Evolutionary conservation across 2,329 filamentous ascomycete genomes (phyloP).

Genomic region (Fusarium continuum): DNA sequence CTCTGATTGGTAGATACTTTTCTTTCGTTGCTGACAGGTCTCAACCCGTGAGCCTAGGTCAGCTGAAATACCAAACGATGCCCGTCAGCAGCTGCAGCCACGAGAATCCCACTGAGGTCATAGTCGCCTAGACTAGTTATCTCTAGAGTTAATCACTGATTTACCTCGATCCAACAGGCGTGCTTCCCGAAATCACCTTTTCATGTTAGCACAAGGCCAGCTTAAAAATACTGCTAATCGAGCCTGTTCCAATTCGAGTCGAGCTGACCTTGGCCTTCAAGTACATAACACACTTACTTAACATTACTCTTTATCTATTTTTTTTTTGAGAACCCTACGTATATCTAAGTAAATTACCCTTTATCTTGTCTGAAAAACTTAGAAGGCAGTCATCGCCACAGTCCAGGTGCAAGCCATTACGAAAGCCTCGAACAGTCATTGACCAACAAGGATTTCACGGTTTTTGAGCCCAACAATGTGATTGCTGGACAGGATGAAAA

Average conservation of each 20-base stretch:
- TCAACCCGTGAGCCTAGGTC: background rate
- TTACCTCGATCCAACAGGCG: no score
- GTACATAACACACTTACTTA: no score
- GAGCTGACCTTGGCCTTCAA: no score
- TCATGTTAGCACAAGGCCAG: no score
- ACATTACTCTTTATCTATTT: no score
- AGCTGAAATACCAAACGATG: background rate
- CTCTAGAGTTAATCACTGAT: no score
- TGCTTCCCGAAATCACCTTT: no score
- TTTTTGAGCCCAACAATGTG: background rate
- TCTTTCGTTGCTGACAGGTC: background rate
- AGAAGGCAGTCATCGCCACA: slow-evolving; percentile 6
- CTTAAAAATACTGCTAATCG: no score
- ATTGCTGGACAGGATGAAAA: background rate
- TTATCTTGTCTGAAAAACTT: background rate
- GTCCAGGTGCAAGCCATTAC: slow-evolving; percentile 11
- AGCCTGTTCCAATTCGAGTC: no score
- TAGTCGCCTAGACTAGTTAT: no score
- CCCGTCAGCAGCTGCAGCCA: background rate
- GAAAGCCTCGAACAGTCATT: background rate
- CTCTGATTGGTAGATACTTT: background rate
- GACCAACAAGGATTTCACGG: background rate
- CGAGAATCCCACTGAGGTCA: background rate
- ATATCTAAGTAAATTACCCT: no score
- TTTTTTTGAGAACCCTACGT: no score